Evolutionary conservation across 164 flowering plant genomes (phyloP).

Genomic region (Vitis amurensis): DNA sequence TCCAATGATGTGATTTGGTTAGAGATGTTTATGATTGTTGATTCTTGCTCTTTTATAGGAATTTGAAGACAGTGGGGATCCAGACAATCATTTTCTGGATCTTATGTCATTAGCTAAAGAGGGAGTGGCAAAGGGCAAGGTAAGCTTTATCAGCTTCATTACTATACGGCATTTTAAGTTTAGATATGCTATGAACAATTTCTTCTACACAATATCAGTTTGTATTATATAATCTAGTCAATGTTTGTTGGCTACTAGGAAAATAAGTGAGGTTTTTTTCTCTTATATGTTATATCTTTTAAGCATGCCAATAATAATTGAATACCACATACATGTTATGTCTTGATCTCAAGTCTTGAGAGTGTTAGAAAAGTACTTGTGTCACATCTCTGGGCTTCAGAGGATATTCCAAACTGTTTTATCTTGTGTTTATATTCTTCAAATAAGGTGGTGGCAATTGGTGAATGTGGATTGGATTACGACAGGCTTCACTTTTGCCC

Average conservation of each 20-base stretch:
- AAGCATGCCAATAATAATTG: not conserved
- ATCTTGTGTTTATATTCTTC: not conserved
- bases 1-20: constrained; percentile 1
- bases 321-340: not conserved
- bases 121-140: constrained; percentile 95
- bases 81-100: constrained; percentile 80
- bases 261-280: no score
- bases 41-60: constrained; percentile 46
- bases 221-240: not conserved
- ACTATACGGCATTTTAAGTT: not conserved
- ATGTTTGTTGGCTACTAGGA: no score
- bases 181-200: not conserved
- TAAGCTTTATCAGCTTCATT: constrained; percentile 17
- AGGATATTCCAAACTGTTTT: not conserved
- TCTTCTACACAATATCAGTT: not conserved
- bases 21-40: constrained; percentile 9
- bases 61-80: constrained; percentile 94
- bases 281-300: no score
- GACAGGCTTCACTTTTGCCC: constrained; percentile 97
- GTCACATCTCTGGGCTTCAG: not conserved
- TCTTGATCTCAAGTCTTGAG: not conserved
- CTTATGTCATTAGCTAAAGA: constrained; percentile 75
- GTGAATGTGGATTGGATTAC: constrained; percentile 98
- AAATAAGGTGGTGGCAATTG: constrained; percentile 91
- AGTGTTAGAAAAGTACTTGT: not conserved